Base-by-base conservation (phyloP, 768 basidiomycete genomes). In the Tylopilus cervinicoccineus region DNA sequence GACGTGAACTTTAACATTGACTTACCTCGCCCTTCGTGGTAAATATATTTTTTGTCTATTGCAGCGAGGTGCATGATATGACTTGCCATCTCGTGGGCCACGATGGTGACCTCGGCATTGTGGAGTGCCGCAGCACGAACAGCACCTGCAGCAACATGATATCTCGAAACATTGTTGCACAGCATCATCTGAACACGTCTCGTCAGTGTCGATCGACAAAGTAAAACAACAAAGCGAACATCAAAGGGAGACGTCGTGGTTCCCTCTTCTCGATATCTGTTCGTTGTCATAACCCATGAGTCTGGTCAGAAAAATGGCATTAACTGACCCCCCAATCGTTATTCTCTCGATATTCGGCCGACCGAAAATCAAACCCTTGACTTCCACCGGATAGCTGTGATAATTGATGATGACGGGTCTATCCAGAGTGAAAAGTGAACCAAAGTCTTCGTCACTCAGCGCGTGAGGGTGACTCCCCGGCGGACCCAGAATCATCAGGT, bases 161-260 rank as follows among this genome's bases (percentile, higher is more conserved):
- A 88, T 31, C 86, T 75, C 26, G 84, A 85, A 0, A 83, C 83
- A 43, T 72, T 68, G 64, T 88, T 88, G 62, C 76, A 75, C 16
- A 87, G 64, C 85, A 87, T 83, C 86, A 87, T 88, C 81, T 84
- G 27, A 29, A 19, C 7, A 41, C 5, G n/a, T 9, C 16, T 33
- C 11, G 32, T 54, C 29, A 53, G 51, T 27, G 38, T 2, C 11
- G 17, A 1, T 9, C 28, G 13, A 45, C 23, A 45, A 34, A 17
- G 20, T 12, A 37, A 34, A n/a, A n/a, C 4, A 0, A 11, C n/a
- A 36, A 45, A 19, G 68, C 78, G 53, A 52, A 81, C 81, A 58
- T 86, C 84, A 52, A 88, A 88, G n/a, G 86, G 86, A 10, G 85
- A 84, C 20, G 88, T 91, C 16, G 88, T 90, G 1, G 85, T 87